Evolutionary conservation across 306 rosid species (phyloP).

Genomic region (Delonix regia): DNA sequence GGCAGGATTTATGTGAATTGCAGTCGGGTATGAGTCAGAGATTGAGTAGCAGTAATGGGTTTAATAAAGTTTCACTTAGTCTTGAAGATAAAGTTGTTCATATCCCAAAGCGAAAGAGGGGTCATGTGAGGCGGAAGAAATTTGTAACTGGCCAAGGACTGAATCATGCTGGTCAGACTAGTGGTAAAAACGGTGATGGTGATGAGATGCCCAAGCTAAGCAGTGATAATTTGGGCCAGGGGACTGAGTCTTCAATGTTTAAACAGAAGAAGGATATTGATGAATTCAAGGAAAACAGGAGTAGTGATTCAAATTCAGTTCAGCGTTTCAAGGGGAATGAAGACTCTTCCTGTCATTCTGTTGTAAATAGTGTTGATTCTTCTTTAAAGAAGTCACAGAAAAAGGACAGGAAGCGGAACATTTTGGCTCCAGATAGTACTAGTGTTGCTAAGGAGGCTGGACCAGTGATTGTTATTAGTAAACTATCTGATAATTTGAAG

Average conservation of each 20-base stretch:
- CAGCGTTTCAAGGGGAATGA: conserved; percentile 49
- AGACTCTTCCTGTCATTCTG: conserved; percentile 46
- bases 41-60: conserved; percentile 49
- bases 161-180: conserved; percentile 47
- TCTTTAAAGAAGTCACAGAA: conserved; percentile 53
- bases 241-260: conserved; percentile 43
- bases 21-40: conserved; percentile 52
- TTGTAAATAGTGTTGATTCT: conserved; percentile 57
- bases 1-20: conserved; percentile 44
- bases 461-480: conserved; percentile 48
- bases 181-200: conserved; percentile 42
- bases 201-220: conserved; percentile 51
- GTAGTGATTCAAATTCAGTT: conserved; percentile 52
- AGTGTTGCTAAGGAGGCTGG: conserved; percentile 49
- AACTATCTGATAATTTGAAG: conserved; percentile 48
- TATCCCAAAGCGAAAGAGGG: conserved; percentile 89
- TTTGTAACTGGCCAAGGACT: conserved; percentile 41
- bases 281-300: conserved; percentile 49
- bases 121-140: conserved; percentile 75
- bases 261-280: conserved; percentile 42
- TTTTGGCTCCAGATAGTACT: conserved; percentile 44
- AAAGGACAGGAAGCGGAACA: conserved; percentile 55
- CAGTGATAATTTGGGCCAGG: conserved; percentile 48
- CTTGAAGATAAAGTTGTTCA: conserved; percentile 53
- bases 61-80: conserved; percentile 50